Percentiles rank a stretch among this genome's conserved stretches.
These are phyloP conservation scores for Emericellopsis atlantica DNA, from an alignment of 2,329 filamentous ascomycete species.

Conservation along the genomic window DNA sequence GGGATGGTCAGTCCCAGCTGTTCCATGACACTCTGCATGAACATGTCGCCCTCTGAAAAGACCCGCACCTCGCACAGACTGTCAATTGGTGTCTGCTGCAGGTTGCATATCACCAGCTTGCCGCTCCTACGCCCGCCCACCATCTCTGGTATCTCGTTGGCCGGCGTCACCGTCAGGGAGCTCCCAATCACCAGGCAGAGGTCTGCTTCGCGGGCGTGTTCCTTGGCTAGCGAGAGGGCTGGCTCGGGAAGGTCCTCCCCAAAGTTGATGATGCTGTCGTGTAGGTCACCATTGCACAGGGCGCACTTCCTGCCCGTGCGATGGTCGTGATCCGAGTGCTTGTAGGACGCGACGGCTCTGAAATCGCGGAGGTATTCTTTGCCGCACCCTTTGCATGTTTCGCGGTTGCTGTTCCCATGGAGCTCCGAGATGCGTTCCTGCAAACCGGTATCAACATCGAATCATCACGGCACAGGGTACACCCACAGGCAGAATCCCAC, in stretches of 20 bases:
- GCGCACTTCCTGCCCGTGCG: slow-evolving; percentile 31
- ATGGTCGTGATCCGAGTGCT: slow-evolving; percentile 28
- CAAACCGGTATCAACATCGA: too few species aligned
- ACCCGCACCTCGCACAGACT: slow-evolving; percentile 16
- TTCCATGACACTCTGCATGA: slow-evolving; percentile 27
- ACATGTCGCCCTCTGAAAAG: slow-evolving; percentile 20
- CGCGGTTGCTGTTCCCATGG: slow-evolving; percentile 33
- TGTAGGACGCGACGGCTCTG: slow-evolving; percentile 27
- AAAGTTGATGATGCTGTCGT: slow-evolving; percentile 33
- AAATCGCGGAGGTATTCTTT: slow-evolving; percentile 36
- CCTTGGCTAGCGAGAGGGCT: slow-evolving; percentile 16
- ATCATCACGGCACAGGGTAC: not conserved
- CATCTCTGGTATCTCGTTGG: slow-evolving; percentile 24
- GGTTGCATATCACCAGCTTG: slow-evolving; percentile 29
- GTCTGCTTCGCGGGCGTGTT: slow-evolving; percentile 26
- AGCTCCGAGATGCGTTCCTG: slow-evolving; percentile 30
- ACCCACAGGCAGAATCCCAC: slow-evolving; percentile 29
- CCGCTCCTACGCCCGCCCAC: slow-evolving; percentile 15
- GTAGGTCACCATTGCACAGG: slow-evolving; percentile 21
- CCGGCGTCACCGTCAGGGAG: slow-evolving; percentile 28
- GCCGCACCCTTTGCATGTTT: slow-evolving; percentile 28
- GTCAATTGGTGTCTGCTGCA: slow-evolving; percentile 30
- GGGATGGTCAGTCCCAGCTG: slow-evolving; percentile 22
- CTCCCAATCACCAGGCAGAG: slow-evolving; percentile 32
- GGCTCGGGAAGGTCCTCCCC: slow-evolving; percentile 20